Base-by-base conservation (phyloP, 1,284 basidiomycete species). In the Cryptococcus sp. region DNA sequence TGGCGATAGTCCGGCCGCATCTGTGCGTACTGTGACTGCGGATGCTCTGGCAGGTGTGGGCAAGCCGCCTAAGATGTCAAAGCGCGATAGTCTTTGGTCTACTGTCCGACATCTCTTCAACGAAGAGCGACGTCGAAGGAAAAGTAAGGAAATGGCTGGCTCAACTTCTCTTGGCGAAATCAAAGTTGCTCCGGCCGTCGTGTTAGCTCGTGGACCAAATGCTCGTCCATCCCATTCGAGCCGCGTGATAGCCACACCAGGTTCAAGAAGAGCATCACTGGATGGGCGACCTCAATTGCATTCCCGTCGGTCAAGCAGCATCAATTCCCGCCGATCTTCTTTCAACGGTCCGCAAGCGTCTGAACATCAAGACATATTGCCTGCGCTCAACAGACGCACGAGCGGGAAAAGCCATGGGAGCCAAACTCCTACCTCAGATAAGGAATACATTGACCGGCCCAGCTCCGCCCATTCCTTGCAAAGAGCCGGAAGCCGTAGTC, bases 41-140 rank as follows among this genome's bases (percentile, higher is more conserved):
- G 55, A 57, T 11, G 40, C 54, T 19, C 47, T 55, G 10, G 49
- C 48, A 19, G 34, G 44, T 23, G 58, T 37, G 25, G 50, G 34
- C 34, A 54, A 46, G 19, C 13, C 22, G 23, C 29, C 29, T 13
- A 54, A 51, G 66, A 58, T 46, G 1, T 55, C 54, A 41, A 78
- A 76, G 60, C 71, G 70, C 54, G 75, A 78, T 58, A 76, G 76
- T 38, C 63, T 82, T 15, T 79, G 81, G 66, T 76, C 73, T 1
- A 76, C 75, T 3, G 80, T 82, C 67, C 76, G 78, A 15, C 72
- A 78, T 52, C 75, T 81, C 69, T 81, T 81, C 64, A 75, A 78
- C 55, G 80, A 81, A 34, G 80, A 80, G 43, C 65, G 70, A 13
- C 73, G 75, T 15, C 76, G 79, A 41, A 67, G 76, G 3, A 81